phyloP scores from a whole-genome alignment of 257 asterid species.

The Ilex asprella region DNA sequence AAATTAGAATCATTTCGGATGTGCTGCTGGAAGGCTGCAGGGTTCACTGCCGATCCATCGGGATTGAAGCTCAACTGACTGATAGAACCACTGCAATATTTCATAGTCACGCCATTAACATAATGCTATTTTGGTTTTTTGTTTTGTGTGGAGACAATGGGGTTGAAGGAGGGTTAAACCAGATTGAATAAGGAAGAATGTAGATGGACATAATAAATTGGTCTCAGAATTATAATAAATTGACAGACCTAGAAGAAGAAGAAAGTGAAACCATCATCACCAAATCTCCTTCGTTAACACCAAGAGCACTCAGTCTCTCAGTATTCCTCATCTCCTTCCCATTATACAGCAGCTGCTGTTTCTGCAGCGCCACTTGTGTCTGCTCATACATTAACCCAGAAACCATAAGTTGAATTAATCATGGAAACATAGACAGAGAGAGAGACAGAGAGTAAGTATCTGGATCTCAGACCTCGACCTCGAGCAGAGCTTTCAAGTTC shows the following conservation, averaged over 20 bases:
- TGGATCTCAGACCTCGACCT: slow-evolving; percentile 73
- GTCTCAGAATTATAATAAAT: no score
- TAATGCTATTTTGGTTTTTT: no score
- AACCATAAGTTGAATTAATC: neutral
- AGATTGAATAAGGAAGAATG: no score
- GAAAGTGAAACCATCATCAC: slow-evolving; percentile 70
- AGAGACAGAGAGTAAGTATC: neutral
- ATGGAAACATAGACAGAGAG: neutral
- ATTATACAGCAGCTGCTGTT: slow-evolving; percentile 75
- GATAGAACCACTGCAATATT: slow-evolving; percentile 37
- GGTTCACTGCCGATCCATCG: slow-evolving; percentile 92
- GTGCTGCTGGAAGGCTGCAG: slow-evolving; percentile 91
- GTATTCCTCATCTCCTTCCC: slow-evolving; percentile 80
- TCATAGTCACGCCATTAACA: neutral
- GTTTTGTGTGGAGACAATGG: no score
- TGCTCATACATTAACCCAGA: slow-evolving; percentile 30
- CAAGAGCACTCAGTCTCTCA: slow-evolving; percentile 63
- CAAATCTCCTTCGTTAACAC: slow-evolving; percentile 85
- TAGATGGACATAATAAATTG: no score
- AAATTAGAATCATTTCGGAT: slow-evolving; percentile 70
- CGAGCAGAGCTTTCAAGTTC: slow-evolving; percentile 92
- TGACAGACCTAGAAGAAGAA: slow-evolving; percentile 44
- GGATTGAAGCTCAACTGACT: slow-evolving; percentile 56
- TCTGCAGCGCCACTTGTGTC: slow-evolving; percentile 78
- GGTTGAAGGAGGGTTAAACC: neutral